Evolutionary conservation across 768 basidiomycete species (phyloP).

Genomic region (Neoboletus subvelutipes): DNA sequence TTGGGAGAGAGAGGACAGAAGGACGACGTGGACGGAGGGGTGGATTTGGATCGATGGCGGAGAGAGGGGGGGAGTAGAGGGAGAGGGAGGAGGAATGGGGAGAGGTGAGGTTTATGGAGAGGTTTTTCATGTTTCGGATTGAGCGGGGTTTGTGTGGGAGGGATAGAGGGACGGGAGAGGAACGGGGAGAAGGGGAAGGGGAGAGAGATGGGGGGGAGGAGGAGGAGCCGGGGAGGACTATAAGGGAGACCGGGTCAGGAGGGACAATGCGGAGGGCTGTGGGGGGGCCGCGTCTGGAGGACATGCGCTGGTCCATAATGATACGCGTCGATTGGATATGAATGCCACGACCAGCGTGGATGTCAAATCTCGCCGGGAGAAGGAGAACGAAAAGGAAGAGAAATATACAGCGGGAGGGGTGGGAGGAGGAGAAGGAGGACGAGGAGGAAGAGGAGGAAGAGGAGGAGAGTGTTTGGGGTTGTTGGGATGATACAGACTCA

Average conservation of each 20-base stretch:
- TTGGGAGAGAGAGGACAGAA: slow-evolving; percentile 70
- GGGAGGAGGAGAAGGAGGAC: background rate
- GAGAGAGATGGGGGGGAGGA: background rate
- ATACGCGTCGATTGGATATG: slow-evolving; percentile 25
- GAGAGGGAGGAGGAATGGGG: slow-evolving; percentile 58
- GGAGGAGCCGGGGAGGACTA: slow-evolving; percentile 30
- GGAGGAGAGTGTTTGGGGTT: slow-evolving; percentile 3
- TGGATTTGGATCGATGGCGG: slow-evolving; percentile 32
- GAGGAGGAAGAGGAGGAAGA: background rate
- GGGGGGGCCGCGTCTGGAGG: slow-evolving; percentile 27
- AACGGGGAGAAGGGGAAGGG: background rate
- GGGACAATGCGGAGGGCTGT: slow-evolving; percentile 57
- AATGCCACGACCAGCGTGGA: slow-evolving; percentile 38
- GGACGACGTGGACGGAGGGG: slow-evolving; percentile 54
- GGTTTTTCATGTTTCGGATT: slow-evolving; percentile 71
- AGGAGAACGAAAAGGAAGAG: background rate
- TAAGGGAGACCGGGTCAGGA: slow-evolving; percentile 42
- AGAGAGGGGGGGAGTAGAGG: slow-evolving; percentile 35
- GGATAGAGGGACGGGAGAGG: slow-evolving; percentile 8
- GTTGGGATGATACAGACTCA: background rate
- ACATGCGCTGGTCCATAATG: slow-evolving; percentile 31
- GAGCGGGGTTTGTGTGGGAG: slow-evolving; percentile 43
- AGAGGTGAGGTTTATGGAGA: slow-evolving; percentile 67
- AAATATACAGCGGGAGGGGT: background rate
- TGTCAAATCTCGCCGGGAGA: slow-evolving; percentile 19